A percentile compares a stretch with the other conserved stretches of the same genome.
These are phyloP conservation scores for Colletotrichum aenigma DNA, from an alignment of 2,329 filamentous ascomycete species.

Conservation along the genomic window DNA sequence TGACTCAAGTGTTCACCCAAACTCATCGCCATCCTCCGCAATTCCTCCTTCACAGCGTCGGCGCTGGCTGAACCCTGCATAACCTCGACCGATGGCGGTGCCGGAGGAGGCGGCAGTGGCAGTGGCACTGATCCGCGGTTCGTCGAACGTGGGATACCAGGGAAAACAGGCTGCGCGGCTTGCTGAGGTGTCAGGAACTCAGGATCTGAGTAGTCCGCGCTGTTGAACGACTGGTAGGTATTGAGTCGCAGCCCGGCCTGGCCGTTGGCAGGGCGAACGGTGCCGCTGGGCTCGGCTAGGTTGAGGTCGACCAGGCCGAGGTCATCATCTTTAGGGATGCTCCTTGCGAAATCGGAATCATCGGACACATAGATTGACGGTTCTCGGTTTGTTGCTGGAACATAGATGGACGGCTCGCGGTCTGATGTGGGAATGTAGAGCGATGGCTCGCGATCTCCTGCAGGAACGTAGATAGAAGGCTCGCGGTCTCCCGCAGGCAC, in stretches of 20 bases:
- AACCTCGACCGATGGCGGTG: constrained; percentile 53
- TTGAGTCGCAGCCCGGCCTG: constrained; percentile 12
- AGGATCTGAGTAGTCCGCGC: constrained; percentile 21
- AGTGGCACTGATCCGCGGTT: constrained; percentile 5
- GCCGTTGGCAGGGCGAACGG: not conserved
- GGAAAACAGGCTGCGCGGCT: constrained; percentile 27
- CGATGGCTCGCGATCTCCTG: constrained; percentile 54
- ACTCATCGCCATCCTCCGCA: constrained; percentile 55
- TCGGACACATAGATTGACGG: constrained; percentile 67
- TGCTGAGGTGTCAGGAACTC: constrained; percentile 31
- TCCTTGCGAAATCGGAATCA: constrained; percentile 53
- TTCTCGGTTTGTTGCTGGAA: constrained; percentile 49
- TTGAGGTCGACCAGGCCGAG: constrained; percentile 34
- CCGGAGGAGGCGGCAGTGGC: constrained; percentile 41
- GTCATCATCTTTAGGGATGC: constrained; percentile 29
- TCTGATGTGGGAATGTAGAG: constrained; percentile 54
- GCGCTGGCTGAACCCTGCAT: constrained; percentile 59
- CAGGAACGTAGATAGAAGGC: constrained; percentile 63
- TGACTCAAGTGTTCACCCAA: constrained; percentile 52
- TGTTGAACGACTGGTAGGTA: constrained; percentile 20
- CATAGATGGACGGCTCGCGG: constrained; percentile 63
- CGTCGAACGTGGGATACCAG: constrained; percentile 9
- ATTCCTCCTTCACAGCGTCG: constrained; percentile 55
- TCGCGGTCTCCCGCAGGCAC: constrained; percentile 52
- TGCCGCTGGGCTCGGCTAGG: constrained; percentile 23